A percentile compares a stretch with the other conserved stretches of the same genome.
phyloP scores from a whole-genome alignment of 2,329 filamentous ascomycete species.

The Blastomyces silverae region DNA sequence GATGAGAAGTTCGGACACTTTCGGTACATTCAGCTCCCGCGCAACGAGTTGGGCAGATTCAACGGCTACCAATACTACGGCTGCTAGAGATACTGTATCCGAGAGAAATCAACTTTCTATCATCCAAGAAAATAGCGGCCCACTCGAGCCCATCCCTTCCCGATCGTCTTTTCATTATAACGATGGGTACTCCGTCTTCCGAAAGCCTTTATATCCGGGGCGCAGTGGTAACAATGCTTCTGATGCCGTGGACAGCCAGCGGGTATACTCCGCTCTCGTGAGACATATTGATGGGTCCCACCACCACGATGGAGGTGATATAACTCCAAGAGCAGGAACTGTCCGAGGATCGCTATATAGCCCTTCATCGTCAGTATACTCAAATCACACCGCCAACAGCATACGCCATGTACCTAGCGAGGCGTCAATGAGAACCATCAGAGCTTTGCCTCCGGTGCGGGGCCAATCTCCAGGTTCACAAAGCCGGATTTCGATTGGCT shows the following conservation, averaged over 20 bases:
- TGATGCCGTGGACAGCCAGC: constrained; percentile 26
- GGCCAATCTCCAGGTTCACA: constrained; percentile 6
- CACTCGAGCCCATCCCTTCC: constrained; percentile 28
- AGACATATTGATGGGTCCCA: constrained; percentile 27
- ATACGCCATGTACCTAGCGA: constrained; percentile 16
- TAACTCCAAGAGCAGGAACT: neutral
- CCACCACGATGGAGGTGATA: constrained; percentile 5
- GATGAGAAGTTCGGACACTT: constrained; percentile 31
- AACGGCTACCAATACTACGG: constrained; percentile 38
- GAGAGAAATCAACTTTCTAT: constrained; percentile 38
- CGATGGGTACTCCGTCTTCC: constrained; percentile 28
- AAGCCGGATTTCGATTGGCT: constrained; percentile 13
- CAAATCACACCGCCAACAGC: constrained; percentile 5
- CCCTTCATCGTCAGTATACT: constrained; percentile 12
- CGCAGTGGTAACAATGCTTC: constrained; percentile 18
- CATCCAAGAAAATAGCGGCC: constrained; percentile 38
- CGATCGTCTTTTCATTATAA: constrained; percentile 23
- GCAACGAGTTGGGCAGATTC: constrained; percentile 48
- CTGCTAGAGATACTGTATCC: constrained; percentile 26
- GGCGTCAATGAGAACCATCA: constrained; percentile 10
- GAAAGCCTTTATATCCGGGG: constrained; percentile 26
- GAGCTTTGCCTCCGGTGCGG: neutral
- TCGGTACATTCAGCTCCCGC: constrained; percentile 36
- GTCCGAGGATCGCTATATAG: constrained; percentile 6
- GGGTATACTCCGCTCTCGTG: constrained; percentile 32